Conservation (phyloP, 23 red algal genomes). For the Cyanidiococcus yangmingshanensis region DNA sequence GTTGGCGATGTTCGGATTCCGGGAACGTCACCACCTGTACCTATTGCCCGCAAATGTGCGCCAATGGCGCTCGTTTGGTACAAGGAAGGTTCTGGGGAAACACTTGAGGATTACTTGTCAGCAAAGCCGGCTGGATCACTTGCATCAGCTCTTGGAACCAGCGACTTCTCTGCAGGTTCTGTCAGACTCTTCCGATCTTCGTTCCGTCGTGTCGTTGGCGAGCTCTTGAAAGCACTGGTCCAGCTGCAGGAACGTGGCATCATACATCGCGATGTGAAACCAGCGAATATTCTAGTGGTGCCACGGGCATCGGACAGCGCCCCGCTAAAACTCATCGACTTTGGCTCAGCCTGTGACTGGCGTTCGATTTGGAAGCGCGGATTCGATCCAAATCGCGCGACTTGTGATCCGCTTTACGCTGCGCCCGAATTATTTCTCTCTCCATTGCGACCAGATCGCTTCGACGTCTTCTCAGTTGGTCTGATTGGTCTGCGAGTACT, state of each 20-base stretch:
- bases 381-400: conserved; percentile 19
- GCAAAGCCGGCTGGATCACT: conserved; percentile 16
- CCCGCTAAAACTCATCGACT: conserved; percentile 39
- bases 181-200: background rate
- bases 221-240: conserved; percentile 31
- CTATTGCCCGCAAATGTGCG: background rate
- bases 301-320: background rate
- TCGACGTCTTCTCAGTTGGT: conserved; percentile 70
- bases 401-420: conserved; percentile 55
- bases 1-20: conserved; percentile 32
- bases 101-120: conserved; percentile 50
- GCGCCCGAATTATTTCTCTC: conserved; percentile 43
- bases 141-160: conserved; percentile 9
- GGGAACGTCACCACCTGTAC: background rate
- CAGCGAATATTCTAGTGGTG: conserved; percentile 48
- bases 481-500: conserved; percentile 47
- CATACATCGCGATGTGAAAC: conserved; percentile 72
- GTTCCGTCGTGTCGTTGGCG: conserved; percentile 31
- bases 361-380: conserved; percentile 35
- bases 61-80: conserved; percentile 50
- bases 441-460: conserved; percentile 28
- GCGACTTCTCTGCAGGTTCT: background rate
- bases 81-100: conserved; percentile 29
- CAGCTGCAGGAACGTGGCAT: conserved; percentile 50
- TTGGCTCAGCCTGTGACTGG: conserved; percentile 49